Conservation (phyloP, 768 basidiomycete species). For the Podaxis rugospora region DNA sequence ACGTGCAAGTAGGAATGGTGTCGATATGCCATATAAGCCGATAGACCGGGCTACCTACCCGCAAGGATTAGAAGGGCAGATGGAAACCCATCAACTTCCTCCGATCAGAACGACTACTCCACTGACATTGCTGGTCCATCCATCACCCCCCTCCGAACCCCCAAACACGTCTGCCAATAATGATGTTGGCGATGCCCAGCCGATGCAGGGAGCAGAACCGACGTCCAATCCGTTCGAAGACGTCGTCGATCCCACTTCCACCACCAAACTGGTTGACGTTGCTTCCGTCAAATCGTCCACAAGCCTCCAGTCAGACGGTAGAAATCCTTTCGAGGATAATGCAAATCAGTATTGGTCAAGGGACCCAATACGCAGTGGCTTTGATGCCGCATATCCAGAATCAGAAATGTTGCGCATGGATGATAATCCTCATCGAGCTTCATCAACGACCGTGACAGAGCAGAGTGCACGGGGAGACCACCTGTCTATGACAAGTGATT, state of each 20-base stretch:
- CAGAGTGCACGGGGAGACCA: neutral
- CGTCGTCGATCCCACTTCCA: neutral
- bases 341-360: neutral
- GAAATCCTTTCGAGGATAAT: constrained; percentile 3
- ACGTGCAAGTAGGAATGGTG: neutral
- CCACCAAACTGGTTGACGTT: neutral
- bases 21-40: neutral
- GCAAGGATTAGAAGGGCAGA: no score
- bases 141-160: neutral
- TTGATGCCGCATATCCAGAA: constrained; percentile 2
- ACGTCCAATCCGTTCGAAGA: neutral
- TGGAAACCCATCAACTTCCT: neutral
- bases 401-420: neutral
- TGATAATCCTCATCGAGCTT: neutral
- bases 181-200: neutral
- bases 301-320: neutral
- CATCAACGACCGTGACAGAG: neutral
- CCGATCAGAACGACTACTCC: neutral
- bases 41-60: neutral
- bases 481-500: neutral
- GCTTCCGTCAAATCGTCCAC: neutral
- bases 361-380: neutral
- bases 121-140: neutral
- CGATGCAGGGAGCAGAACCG: neutral
- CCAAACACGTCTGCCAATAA: neutral